Evolutionary conservation across 768 basidiomycete species (phyloP).

Genomic region (Podaxis rugospora): DNA sequence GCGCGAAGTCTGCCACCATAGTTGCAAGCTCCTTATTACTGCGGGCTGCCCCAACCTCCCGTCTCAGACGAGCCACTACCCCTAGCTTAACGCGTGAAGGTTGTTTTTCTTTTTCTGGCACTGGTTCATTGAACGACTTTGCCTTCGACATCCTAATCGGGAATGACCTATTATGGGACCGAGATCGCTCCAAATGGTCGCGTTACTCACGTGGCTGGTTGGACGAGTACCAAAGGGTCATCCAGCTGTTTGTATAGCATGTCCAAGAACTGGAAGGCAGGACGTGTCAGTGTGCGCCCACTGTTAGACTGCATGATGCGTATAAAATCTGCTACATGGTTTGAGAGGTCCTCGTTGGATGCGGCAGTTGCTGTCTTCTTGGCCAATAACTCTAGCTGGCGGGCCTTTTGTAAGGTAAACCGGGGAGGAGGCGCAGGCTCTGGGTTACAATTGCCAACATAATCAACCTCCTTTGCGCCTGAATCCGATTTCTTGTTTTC

Average conservation of each 20-base stretch:
- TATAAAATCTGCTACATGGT: slow-evolving; percentile 56
- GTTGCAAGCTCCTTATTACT: slow-evolving; percentile 54
- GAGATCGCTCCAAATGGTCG: slow-evolving; percentile 2
- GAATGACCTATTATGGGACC: background rate
- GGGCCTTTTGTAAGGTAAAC: slow-evolving; percentile 44
- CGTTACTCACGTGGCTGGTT: slow-evolving; percentile 46
- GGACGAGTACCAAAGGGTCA: slow-evolving; percentile 57
- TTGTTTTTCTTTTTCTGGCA: slow-evolving; percentile 31
- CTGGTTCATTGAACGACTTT: slow-evolving; percentile 35
- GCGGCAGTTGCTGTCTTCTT: slow-evolving; percentile 37
- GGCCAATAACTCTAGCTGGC: slow-evolving; percentile 45
- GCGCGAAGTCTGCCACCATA: slow-evolving; percentile 69
- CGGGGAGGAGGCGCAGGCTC: slow-evolving; percentile 24
- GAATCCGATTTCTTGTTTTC: slow-evolving; percentile 19
- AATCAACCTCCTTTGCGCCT: slow-evolving; percentile 31
- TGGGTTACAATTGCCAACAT: slow-evolving; percentile 39
- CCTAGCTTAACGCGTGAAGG: slow-evolving; percentile 54
- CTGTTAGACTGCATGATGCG: slow-evolving; percentile 59
- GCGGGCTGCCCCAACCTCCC: slow-evolving; percentile 46
- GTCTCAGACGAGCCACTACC: slow-evolving; percentile 52
- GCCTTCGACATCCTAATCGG: slow-evolving; percentile 29
- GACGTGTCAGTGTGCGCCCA: slow-evolving; percentile 63
- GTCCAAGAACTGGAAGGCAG: slow-evolving; percentile 69
- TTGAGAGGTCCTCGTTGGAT: slow-evolving; percentile 52
- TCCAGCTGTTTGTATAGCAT: slow-evolving; percentile 65